Evolutionary conservation across 2,329 filamentous ascomycete genomes (phyloP), one percentile per base, ranked within the genome.

Genomic region (Botrytis porri): DNA sequence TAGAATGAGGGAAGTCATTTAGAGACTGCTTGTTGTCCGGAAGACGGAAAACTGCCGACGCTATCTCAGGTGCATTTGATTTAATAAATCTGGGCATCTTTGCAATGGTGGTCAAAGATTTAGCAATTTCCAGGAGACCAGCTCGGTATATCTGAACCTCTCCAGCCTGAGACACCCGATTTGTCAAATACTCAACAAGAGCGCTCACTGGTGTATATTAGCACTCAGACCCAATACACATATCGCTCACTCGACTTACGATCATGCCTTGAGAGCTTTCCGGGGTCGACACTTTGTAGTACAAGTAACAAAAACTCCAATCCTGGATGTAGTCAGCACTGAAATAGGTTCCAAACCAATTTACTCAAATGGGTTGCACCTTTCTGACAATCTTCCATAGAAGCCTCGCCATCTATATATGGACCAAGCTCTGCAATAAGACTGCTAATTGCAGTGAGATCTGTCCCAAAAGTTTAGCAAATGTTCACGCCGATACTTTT

Each of bases 161-260:
- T 12, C 35, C 70, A 35, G 62, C 62, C 59, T 72, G 48, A 4
- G 70, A 72, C 6, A 72, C n/a, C 51, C 70, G 37, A 45, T 67
- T 72, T 60, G 70, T 66, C 29, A 79, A 73, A 62, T 78, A 79
- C 51, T 75, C 71, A 64, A 77, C 72, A 12, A 80, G 62, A 35
- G 71, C 39, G 66, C 75, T 75, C 45, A 77, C 78, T 78, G 69
- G 14, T 18, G 18, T 2, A 14, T 29, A 43, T 77, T 57, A 75
- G 69, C 35, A 45, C 54, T 8, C 59, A 51, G 6, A 29, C 9
- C 35, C 22, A 37, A 29, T 29, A 48, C 4, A 22, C 1, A 57
- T 48, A 37, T 43, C 8, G 29, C 22, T 20, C 8, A 2, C 10
- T 39, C 2, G 4, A 57, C 70, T 73, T 71, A 77, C 77, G 67